Percentiles rank a stretch among this genome's conserved stretches.
Conservation (phyloP, 2,329 filamentous ascomycete species). For the Fusarium agapanthi region DNA sequence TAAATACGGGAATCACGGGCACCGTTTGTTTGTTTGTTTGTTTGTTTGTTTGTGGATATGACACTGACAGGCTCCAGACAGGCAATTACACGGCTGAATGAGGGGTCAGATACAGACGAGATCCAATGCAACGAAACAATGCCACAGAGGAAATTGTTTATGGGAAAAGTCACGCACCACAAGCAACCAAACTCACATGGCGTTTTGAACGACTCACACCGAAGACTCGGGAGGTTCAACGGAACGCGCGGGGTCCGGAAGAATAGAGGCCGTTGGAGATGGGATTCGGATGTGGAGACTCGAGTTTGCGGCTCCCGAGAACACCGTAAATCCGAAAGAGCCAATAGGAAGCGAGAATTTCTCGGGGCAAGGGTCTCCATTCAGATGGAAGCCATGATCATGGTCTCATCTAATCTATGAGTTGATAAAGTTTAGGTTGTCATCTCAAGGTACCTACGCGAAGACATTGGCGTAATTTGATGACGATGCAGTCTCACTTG, state of each 20-base stretch:
- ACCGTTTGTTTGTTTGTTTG: not conserved
- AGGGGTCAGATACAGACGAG: conserved; percentile 5
- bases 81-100: not conserved
- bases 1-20: conserved; percentile 10
- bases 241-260: conserved; percentile 39
- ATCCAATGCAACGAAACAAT: not conserved
- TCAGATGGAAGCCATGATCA: not conserved
- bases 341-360: conserved; percentile 21
- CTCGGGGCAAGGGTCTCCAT: not conserved
- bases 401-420: conserved; percentile 4
- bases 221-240: not conserved
- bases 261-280: not conserved
- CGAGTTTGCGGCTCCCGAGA: conserved; percentile 22
- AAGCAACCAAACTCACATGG: conserved; percentile 9
- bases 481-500: not conserved
- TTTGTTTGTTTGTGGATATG: not conserved
- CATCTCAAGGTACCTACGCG: not conserved
- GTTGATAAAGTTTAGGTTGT: not conserved
- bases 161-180: not conserved
- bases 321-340: conserved; percentile 19
- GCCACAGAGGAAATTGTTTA: conserved; percentile 12
- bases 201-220: conserved; percentile 6
- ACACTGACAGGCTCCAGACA: not conserved
- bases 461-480: not conserved
- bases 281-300: not conserved